phyloP scores from a whole-genome alignment of 202 grass and related monocot genomes.

The Panicum hallii region DNA sequence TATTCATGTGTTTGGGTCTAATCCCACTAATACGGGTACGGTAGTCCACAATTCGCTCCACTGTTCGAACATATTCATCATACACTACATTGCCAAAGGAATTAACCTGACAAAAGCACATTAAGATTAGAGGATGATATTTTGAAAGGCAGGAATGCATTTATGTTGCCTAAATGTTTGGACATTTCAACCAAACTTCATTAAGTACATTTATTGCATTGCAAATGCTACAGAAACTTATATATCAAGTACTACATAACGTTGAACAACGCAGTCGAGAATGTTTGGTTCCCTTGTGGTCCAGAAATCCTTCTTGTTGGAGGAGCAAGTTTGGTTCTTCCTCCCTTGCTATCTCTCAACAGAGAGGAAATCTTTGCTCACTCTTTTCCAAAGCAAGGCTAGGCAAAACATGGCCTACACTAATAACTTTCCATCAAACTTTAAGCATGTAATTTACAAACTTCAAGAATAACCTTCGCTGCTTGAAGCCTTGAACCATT shows the following conservation, averaged over 20 bases:
- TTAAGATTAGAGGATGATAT: constrained; percentile 30
- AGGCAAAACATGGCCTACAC: not conserved
- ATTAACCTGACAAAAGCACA: constrained; percentile 70
- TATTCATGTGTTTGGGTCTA: constrained; percentile 89
- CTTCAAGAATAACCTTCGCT: constrained; percentile 20
- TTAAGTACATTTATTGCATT: not conserved
- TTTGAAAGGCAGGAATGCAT: constrained; percentile 22
- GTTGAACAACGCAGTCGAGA: not conserved
- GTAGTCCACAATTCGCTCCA: constrained; percentile 84
- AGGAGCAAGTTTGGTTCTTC: not conserved
- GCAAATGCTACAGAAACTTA: not conserved
- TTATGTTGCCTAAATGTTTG: not conserved
- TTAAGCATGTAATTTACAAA: constrained; percentile 21
- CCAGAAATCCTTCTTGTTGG: not conserved
- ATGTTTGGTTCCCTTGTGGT: not conserved
- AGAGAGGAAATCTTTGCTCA: not conserved
- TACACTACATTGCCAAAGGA: constrained; percentile 80
- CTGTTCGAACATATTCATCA: constrained; percentile 73
- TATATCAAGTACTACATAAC: not conserved
- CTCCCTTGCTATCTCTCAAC: not conserved
- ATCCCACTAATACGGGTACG: constrained; percentile 94
- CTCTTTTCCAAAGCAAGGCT: not conserved
- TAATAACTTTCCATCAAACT: constrained; percentile 31
- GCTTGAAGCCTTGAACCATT: constrained; percentile 2
- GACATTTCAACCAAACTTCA: constrained; percentile 8